A percentile compares a stretch with the other conserved stretches of the same genome.
Conservation (phyloP, 2,329 filamentous ascomycete species). For the Fusarium sp. region DNA sequence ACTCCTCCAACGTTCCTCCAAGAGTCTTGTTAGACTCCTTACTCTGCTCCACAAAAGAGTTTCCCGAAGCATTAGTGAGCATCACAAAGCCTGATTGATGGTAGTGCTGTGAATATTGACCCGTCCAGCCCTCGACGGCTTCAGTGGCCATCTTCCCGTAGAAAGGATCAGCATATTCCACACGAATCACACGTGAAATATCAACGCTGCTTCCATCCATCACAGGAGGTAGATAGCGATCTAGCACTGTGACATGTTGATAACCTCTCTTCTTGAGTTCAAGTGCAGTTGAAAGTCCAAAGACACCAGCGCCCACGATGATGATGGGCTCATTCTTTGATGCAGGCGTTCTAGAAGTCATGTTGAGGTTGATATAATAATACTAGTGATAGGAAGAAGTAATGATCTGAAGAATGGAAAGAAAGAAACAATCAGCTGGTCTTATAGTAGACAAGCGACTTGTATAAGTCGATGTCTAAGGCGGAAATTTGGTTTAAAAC, state of each 20-base stretch:
- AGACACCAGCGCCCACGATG: slow-evolving; percentile 61
- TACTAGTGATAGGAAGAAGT: neutral
- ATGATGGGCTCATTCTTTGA: slow-evolving; percentile 46
- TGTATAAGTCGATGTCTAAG: neutral
- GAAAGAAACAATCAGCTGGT: neutral
- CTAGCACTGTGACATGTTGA: slow-evolving; percentile 60
- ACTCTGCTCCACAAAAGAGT: slow-evolving; percentile 40
- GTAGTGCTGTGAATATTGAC: slow-evolving; percentile 47
- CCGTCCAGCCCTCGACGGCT: slow-evolving; percentile 44
- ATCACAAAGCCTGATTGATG: slow-evolving; percentile 50
- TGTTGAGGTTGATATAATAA: neutral
- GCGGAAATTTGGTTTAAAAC: slow-evolving; percentile 24
- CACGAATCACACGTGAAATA: slow-evolving; percentile 55
- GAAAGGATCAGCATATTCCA: slow-evolving; percentile 72
- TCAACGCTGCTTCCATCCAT: slow-evolving; percentile 56
- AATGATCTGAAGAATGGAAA: neutral
- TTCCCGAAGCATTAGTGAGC: slow-evolving; percentile 35
- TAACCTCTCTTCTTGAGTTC: slow-evolving; percentile 59
- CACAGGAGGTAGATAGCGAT: slow-evolving; percentile 54
- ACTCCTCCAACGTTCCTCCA: slow-evolving; percentile 38
- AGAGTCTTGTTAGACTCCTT: slow-evolving; percentile 25
- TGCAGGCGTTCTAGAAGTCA: slow-evolving; percentile 35
- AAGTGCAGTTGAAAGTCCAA: slow-evolving; percentile 62
- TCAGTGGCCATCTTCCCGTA: slow-evolving; percentile 69
- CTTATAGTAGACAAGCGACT: slow-evolving; percentile 1